Evolutionary conservation across 2,329 filamentous ascomycete genomes (phyloP).

Genomic region (Sclerotinia subarctica): DNA sequence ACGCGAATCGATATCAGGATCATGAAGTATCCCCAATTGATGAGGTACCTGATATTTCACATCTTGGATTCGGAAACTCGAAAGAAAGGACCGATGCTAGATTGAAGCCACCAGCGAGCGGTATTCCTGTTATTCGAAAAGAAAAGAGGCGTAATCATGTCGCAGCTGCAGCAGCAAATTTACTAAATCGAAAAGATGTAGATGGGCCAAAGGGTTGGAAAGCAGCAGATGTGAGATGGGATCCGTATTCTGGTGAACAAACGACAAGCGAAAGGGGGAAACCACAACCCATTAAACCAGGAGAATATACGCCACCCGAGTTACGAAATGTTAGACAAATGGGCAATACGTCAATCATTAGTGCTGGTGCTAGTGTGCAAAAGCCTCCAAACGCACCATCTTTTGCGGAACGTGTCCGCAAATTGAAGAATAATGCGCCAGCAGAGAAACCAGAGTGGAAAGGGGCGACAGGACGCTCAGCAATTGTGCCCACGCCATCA

Average conservation of each 20-base stretch:
- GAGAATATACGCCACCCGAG: constrained; percentile 43
- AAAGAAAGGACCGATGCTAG: constrained; percentile 17
- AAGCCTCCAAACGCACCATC: constrained; percentile 36
- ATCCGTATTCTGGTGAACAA: constrained; percentile 64
- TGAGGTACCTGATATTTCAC: constrained; percentile 35
- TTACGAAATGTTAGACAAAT: constrained; percentile 24
- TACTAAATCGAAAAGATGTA: constrained; percentile 31
- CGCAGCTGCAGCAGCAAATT: constrained; percentile 30
- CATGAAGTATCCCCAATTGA: constrained; percentile 44
- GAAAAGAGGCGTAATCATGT: constrained; percentile 37
- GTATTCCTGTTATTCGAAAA: constrained; percentile 37
- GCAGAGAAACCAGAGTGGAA: constrained; percentile 60
- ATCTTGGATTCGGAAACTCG: constrained; percentile 24
- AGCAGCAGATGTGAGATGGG: constrained; percentile 53
- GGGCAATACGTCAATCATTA: constrained; percentile 32
- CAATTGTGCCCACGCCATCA: constrained; percentile 61
- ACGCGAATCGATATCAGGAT: constrained; percentile 25
- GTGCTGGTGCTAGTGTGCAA: constrained; percentile 35
- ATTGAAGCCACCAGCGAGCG: constrained; percentile 30
- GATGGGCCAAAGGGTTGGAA: constrained; percentile 27
- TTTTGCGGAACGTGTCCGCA: constrained; percentile 48
- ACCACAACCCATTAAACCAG: constrained; percentile 55
- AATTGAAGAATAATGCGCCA: constrained; percentile 39
- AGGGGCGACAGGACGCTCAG: constrained; percentile 66
- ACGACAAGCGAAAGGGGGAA: constrained; percentile 55